phyloP scores from a whole-genome alignment of 257 asterid species.

The Solanum boliviense region DNA sequence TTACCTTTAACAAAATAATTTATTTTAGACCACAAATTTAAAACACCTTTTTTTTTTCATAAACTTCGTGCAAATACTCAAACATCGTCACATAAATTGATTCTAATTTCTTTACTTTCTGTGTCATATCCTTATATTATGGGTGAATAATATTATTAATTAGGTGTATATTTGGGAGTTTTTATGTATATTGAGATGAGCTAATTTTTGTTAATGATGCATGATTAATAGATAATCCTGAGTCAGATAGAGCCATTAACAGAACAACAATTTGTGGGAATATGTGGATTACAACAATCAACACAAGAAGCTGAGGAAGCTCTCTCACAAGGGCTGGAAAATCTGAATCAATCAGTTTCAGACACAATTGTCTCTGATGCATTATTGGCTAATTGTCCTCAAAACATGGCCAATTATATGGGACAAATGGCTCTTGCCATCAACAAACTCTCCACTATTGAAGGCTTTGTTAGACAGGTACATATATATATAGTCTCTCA shows the following conservation, averaged over 20 bases:
- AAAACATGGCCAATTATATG: slow-evolving; percentile 54
- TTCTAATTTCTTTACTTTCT: not conserved
- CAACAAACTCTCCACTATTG: slow-evolving; percentile 64
- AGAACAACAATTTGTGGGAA: slow-evolving; percentile 52
- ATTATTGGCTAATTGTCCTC: slow-evolving; percentile 41
- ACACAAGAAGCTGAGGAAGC: slow-evolving; percentile 78
- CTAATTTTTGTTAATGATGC: not conserved
- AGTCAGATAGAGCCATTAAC: slow-evolving; percentile 61
- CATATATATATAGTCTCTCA: not conserved
- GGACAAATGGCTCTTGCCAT: slow-evolving; percentile 68
- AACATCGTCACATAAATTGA: not conserved
- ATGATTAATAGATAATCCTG: slow-evolving; percentile 33
- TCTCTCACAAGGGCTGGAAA: slow-evolving; percentile 56
- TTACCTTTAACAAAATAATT: not conserved
- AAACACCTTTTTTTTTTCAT: not conserved
- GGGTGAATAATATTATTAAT: not conserved
- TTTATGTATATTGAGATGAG: not conserved
- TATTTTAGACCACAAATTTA: not conserved
- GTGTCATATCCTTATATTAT: not conserved
- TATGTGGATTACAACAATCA: slow-evolving; percentile 60
- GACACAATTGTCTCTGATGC: slow-evolving; percentile 64
- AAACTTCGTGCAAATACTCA: not conserved
- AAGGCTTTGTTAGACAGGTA: slow-evolving; percentile 84
- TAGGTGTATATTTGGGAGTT: not conserved
- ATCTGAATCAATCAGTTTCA: slow-evolving; percentile 41